Evolutionary conservation across 805 yeast species (phyloP).

Genomic region (Candida easanensis): DNA sequence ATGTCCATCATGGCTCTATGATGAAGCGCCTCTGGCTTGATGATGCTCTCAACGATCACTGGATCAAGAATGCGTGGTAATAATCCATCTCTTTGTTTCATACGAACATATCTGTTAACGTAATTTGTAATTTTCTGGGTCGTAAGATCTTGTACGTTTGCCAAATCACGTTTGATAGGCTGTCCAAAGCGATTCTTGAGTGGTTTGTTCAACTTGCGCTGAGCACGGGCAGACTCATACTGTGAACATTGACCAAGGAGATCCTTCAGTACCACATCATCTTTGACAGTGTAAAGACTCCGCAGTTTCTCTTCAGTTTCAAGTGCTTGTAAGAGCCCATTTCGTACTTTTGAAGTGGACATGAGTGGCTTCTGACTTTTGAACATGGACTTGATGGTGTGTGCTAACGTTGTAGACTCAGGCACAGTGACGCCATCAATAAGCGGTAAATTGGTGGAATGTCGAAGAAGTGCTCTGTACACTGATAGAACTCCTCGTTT

Average conservation of each 20-base stretch:
- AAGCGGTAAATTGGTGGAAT: slow-evolving; percentile 16
- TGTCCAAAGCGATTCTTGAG: slow-evolving; percentile 13
- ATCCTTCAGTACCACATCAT: background rate
- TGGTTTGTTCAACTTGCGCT: background rate
- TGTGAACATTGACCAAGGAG: background rate
- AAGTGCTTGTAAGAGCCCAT: slow-evolving; percentile 12
- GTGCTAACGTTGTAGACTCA: background rate
- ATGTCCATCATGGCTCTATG: slow-evolving; percentile 17
- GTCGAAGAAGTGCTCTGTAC: slow-evolving; percentile 31
- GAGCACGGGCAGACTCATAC: no score
- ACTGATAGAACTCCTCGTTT: slow-evolving; percentile 28
- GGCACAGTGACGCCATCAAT: background rate
- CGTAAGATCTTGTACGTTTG: slow-evolving; percentile 18
- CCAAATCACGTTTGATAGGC: slow-evolving; percentile 19
- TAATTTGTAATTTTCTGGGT: slow-evolving; percentile 16
- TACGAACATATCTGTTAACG: slow-evolving; percentile 15
- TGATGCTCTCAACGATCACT: slow-evolving; percentile 6
- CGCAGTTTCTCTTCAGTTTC: slow-evolving; percentile 16
- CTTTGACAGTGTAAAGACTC: background rate
- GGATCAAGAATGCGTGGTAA: slow-evolving; percentile 23
- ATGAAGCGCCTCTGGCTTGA: slow-evolving; percentile 24
- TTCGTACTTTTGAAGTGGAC: slow-evolving; percentile 17
- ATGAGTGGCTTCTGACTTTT: slow-evolving; percentile 18
- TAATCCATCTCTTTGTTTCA: slow-evolving; percentile 12
- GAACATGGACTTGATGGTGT: slow-evolving; percentile 10